A percentile compares a stretch with the other conserved stretches of the same genome.
phyloP scores from a whole-genome alignment of 83 land plant genomes.

The Thuja plicata region DNA sequence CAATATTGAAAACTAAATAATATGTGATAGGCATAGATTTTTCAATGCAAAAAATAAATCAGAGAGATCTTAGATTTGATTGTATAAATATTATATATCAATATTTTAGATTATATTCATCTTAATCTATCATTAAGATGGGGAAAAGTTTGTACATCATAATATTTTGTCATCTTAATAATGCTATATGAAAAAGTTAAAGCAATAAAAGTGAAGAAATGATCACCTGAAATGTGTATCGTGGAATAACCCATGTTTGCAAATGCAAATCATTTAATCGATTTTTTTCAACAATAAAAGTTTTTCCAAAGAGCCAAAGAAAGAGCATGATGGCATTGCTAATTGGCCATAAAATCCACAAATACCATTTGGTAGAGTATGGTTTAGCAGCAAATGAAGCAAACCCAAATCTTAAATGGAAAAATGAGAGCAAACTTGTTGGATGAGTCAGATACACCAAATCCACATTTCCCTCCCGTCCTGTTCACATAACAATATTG shows the following conservation, averaged over 20 bases:
- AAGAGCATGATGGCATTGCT: conserved; percentile 27
- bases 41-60: too few relatives aligned
- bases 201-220: too few relatives aligned
- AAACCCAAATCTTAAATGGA: conserved; percentile 54
- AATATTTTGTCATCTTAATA: too few relatives aligned
- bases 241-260: conserved; percentile 68
- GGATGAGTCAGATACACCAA: conserved; percentile 63
- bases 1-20: neutral
- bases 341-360: conserved; percentile 52
- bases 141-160: too few relatives aligned
- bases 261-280: conserved; percentile 31
- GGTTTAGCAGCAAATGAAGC: conserved; percentile 57
- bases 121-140: too few relatives aligned
- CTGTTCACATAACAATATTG: conserved; percentile 3
- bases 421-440: conserved; percentile 56
- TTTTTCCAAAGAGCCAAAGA: conserved; percentile 31
- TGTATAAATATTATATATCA: too few relatives aligned
- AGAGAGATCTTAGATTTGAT: too few relatives aligned
- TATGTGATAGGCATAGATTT: too few relatives aligned
- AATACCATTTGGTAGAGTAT: conserved; percentile 47
- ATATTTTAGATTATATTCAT: too few relatives aligned
- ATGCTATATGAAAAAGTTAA: too few relatives aligned
- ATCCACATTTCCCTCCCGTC: conserved; percentile 37
- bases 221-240: conserved; percentile 50
- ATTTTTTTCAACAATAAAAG: conserved; percentile 58